A percentile compares a stretch with the other conserved stretches of the same genome.
These are phyloP conservation scores for Scleroderma citrinum DNA, from an alignment of 768 basidiomycete species.

Conservation along the genomic window DNA sequence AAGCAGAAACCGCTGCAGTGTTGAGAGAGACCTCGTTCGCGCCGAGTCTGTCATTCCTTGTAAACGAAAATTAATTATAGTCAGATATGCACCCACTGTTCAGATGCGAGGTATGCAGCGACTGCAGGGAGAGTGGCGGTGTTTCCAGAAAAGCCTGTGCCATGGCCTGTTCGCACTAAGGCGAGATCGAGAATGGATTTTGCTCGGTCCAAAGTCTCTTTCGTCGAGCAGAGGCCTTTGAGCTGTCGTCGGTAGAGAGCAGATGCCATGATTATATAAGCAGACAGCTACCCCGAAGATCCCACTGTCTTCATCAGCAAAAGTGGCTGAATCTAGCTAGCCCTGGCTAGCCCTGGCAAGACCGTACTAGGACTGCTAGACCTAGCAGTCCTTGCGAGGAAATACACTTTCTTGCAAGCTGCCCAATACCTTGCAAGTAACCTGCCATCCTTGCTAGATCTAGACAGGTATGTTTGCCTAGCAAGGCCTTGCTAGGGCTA, in stretches of 20 bases:
- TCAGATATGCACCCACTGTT: slow-evolving; percentile 18
- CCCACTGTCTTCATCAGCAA: too few relatives aligned
- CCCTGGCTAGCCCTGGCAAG: too few relatives aligned
- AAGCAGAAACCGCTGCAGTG: slow-evolving; percentile 19
- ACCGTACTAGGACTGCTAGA: too few relatives aligned
- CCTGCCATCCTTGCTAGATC: too few relatives aligned
- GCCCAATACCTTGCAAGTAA: too few relatives aligned
- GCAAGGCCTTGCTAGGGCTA: too few relatives aligned
- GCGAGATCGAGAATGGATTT: slow-evolving; percentile 17
- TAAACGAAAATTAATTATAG: not conserved
- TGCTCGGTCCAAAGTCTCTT: slow-evolving; percentile 20
- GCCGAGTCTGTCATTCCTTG: slow-evolving; percentile 14
- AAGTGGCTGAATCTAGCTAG: too few relatives aligned
- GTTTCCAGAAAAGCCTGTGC: slow-evolving; percentile 23
- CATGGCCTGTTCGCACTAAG: slow-evolving; percentile 19
- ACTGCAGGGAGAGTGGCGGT: slow-evolving; percentile 20
- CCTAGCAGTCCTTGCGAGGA: too few relatives aligned
- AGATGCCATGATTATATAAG: too few relatives aligned
- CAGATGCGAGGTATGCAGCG: slow-evolving; percentile 28
- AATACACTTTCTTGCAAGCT: too few relatives aligned
- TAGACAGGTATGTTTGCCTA: too few relatives aligned
- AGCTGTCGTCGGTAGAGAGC: slow-evolving; percentile 16
- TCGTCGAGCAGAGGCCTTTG: slow-evolving; percentile 13
- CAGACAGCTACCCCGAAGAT: too few relatives aligned
- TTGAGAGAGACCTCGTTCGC: slow-evolving; percentile 24